These are phyloP conservation scores for Naganishia albida DNA, from an alignment of 1,284 basidiomycete genomes.

Conservation along the genomic window DNA sequence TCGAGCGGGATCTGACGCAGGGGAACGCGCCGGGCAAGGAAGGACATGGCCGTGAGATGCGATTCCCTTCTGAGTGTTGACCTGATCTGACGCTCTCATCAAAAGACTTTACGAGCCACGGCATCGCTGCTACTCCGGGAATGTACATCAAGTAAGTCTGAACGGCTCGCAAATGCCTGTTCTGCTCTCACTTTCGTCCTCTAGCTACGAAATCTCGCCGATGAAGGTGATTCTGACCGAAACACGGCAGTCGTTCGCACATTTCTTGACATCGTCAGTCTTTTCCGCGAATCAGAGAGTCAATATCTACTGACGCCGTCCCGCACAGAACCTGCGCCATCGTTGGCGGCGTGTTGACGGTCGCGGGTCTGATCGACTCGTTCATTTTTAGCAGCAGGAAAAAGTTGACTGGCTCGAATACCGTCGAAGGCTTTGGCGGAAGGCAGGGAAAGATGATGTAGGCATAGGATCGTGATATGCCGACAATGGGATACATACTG, in stretches of 20 bases:
- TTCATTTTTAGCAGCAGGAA: conserved; percentile 66
- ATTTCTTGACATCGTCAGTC: conserved; percentile 91
- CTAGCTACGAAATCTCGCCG: conserved; percentile 88
- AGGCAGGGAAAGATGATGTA: conserved; percentile 52
- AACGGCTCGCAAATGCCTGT: conserved; percentile 14
- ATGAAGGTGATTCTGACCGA: conserved; percentile 90
- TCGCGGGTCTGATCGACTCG: conserved; percentile 88
- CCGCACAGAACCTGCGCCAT: conserved; percentile 84
- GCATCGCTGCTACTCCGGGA: conserved; percentile 74
- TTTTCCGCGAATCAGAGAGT: not conserved
- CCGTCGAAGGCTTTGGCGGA: conserved; percentile 45
- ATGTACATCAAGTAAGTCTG: conserved; percentile 74
- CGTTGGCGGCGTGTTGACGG: conserved; percentile 92
- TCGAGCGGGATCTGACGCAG: conserved; percentile 80
- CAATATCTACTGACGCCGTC: not conserved
- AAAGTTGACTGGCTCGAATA: conserved; percentile 42
- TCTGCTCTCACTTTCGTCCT: not conserved
- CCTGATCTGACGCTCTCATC: not conserved
- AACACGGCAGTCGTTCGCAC: conserved; percentile 88
- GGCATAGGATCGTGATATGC: not conserved
- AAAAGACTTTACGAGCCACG: conserved; percentile 68
- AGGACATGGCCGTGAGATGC: conserved; percentile 60
- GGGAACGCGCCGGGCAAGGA: conserved; percentile 61
- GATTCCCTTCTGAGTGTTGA: not conserved
- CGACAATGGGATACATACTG: too few relatives aligned